A percentile compares a stretch with the other conserved stretches of the same genome.
These are phyloP conservation scores for Penicillium brasilianum DNA, from an alignment of 2,329 filamentous ascomycete genomes.

Conservation along the genomic window DNA sequence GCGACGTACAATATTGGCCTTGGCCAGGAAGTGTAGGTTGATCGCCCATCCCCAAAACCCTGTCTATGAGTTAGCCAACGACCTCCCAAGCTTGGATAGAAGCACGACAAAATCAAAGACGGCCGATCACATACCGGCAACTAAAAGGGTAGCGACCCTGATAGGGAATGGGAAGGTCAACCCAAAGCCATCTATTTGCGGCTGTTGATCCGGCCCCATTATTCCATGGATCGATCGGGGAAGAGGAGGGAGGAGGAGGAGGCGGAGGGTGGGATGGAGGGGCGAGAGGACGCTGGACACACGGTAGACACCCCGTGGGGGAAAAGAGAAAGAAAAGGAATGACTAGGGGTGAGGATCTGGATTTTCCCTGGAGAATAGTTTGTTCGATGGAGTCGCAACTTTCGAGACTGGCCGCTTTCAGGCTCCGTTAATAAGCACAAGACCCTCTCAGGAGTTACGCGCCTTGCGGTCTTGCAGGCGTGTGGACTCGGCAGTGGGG, in stretches of 20 bases:
- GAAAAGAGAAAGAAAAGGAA: conserved; percentile 36
- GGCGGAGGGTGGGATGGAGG: conserved; percentile 13
- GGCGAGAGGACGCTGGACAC: conserved; percentile 13
- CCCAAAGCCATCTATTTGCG: conserved; percentile 79
- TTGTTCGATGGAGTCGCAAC: conserved; percentile 16
- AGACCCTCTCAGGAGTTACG: conserved; percentile 16
- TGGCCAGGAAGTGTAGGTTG: conserved; percentile 85
- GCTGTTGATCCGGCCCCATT: conserved; percentile 49
- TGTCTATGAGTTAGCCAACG: conserved; percentile 44
- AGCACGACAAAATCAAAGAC: neutral
- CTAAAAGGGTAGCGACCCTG: conserved; percentile 81
- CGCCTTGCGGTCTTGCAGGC: conserved; percentile 6
- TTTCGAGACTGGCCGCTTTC: conserved; percentile 27
- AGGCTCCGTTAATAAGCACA: conserved; percentile 28
- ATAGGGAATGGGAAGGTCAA: conserved; percentile 86
- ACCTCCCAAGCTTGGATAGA: too few species aligned
- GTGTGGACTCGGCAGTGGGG: neutral
- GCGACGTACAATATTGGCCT: conserved; percentile 70
- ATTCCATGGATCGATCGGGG: conserved; percentile 40
- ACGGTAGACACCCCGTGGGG: conserved; percentile 20
- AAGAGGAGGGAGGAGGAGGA: conserved; percentile 23
- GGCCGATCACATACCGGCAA: conserved; percentile 67
- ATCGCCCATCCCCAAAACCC: conserved; percentile 94
- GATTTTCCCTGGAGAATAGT: neutral
- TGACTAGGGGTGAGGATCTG: conserved; percentile 42